Conservation (phyloP, 2,329 filamentous ascomycete species). For the Didymella sp. region DNA sequence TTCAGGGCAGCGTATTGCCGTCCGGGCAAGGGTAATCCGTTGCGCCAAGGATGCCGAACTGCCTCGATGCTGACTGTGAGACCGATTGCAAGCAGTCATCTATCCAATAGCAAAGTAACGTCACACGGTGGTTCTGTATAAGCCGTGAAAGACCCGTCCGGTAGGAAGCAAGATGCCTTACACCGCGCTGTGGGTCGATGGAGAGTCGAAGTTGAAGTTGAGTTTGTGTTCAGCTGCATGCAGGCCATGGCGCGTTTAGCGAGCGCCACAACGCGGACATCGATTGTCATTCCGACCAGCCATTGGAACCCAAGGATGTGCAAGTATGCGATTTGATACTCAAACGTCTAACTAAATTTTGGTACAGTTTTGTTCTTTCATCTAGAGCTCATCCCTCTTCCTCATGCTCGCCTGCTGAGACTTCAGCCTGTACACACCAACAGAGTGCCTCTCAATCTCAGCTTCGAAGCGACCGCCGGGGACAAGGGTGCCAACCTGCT, state of each 20-base stretch:
- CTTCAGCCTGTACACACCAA: slow-evolving; percentile 59
- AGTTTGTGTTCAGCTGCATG: slow-evolving; percentile 1
- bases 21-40: neutral
- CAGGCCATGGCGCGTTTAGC: neutral
- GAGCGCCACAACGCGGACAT: neutral
- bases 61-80: neutral
- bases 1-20: neutral
- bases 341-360: no score
- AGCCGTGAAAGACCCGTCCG: no score
- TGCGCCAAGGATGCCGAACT: slow-evolving; percentile 8
- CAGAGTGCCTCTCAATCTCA: slow-evolving; percentile 57
- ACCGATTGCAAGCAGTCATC: neutral
- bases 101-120: neutral
- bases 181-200: neutral
- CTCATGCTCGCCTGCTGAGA: slow-evolving; percentile 33
- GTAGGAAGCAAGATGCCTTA: neutral
- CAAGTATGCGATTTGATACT: neutral
- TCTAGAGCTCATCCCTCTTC: slow-evolving; percentile 56
- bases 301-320: neutral
- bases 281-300: neutral
- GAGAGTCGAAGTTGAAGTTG: neutral
- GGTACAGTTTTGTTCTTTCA: neutral
- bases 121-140: neutral
- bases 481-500: slow-evolving; percentile 54
- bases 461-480: slow-evolving; percentile 55